These are phyloP conservation scores for Tolypocladium cylindrosporum DNA, from an alignment of 2,329 filamentous ascomycete genomes.

Conservation along the genomic window DNA sequence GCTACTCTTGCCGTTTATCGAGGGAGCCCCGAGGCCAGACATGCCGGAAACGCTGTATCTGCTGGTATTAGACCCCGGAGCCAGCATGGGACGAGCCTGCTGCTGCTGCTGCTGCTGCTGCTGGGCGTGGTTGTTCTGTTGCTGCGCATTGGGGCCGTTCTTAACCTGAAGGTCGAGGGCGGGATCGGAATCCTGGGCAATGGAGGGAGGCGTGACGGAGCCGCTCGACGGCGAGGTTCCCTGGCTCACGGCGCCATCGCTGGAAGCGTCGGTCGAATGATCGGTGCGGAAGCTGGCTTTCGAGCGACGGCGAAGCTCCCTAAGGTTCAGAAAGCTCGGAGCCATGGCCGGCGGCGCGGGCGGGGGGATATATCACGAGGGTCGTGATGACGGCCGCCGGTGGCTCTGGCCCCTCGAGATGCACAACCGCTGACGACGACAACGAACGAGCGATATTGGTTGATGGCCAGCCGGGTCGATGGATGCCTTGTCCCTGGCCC, in stretches of 20 bases:
- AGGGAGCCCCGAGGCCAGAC: slow-evolving; percentile 48
- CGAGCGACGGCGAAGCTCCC: slow-evolving; percentile 67
- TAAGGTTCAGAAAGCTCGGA: slow-evolving; percentile 57
- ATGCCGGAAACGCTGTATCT: slow-evolving; percentile 56
- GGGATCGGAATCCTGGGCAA: slow-evolving; percentile 55
- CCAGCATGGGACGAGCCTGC: slow-evolving; percentile 25
- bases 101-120: slow-evolving; percentile 12
- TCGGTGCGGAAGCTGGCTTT: slow-evolving; percentile 62
- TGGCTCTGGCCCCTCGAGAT: not conserved
- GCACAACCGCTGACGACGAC: not conserved
- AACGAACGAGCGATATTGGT: not conserved
- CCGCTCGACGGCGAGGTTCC: slow-evolving; percentile 56
- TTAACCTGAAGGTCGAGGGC: slow-evolving; percentile 53
- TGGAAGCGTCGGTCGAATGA: slow-evolving; percentile 51
- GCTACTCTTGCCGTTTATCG: slow-evolving; percentile 42
- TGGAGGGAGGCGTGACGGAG: slow-evolving; percentile 66
- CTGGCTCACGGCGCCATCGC: slow-evolving; percentile 46
- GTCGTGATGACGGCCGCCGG: not conserved
- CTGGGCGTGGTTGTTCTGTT: not conserved
- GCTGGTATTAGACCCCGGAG: slow-evolving; percentile 33
- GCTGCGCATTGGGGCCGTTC: slow-evolving; percentile 25
- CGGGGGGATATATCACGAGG: not conserved
- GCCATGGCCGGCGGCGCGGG: slow-evolving; percentile 32
- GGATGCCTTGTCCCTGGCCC: not conserved
- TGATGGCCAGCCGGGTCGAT: not conserved